Percentiles rank a stretch among this genome's conserved stretches.
phyloP scores from a whole-genome alignment of 1,139 yeast species.

The Suhomyces taliae region DNA sequence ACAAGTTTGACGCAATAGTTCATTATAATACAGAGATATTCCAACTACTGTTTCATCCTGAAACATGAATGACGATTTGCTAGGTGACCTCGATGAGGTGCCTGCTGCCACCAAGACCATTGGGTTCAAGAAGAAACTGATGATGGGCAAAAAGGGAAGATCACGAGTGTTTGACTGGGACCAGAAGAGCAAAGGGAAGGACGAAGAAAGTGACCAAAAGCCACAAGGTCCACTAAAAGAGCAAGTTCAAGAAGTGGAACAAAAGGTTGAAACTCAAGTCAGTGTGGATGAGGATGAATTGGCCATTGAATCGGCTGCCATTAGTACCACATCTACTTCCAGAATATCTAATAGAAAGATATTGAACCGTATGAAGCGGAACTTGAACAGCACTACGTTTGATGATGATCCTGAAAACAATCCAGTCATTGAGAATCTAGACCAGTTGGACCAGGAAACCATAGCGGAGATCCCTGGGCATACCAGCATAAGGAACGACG shows the following conservation, averaged over 20 bases:
- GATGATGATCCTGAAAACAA: constrained; percentile 21
- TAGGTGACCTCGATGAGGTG: constrained; percentile 12
- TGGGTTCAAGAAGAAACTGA: constrained; percentile 24
- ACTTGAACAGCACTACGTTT: constrained; percentile 1
- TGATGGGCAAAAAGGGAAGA: constrained; percentile 9
- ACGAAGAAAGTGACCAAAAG: neutral
- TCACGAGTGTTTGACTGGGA: constrained; percentile 1
- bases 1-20: too few relatives aligned
- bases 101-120: constrained; percentile 9
- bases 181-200: neutral
- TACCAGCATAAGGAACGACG: constrained; percentile 4
- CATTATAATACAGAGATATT: too few relatives aligned
- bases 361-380: constrained; percentile 1
- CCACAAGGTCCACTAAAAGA: neutral
- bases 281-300: neutral
- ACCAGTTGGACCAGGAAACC: constrained; percentile 16
- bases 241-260: neutral
- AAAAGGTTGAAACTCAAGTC: neutral
- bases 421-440: constrained; percentile 22
- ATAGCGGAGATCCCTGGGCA: constrained; percentile 1
- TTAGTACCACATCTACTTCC: neutral
- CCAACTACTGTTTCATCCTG: too few relatives aligned
- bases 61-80: constrained; percentile 1
- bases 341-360: neutral
- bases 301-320: neutral